Percentiles rank a stretch among this genome's conserved stretches.
Conservation (phyloP, 805 yeast species). For the Cyberlindnera subsufficiens region DNA sequence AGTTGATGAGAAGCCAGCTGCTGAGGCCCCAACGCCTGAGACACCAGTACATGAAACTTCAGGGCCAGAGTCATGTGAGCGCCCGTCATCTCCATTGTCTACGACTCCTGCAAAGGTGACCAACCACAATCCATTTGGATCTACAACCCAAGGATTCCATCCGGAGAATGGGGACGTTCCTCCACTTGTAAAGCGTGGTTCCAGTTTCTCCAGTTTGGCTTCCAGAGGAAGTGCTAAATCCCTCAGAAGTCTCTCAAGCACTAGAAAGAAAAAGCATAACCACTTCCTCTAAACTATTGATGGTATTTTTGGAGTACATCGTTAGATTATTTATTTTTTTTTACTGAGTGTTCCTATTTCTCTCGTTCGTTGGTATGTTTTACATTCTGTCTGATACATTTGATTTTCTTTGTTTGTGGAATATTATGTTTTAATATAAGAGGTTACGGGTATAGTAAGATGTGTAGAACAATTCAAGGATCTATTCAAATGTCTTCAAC, state of each 20-base stretch:
- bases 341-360: background rate
- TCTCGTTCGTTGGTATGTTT: no score
- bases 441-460: background rate
- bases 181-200: constrained; percentile 2
- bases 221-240: constrained; percentile 13
- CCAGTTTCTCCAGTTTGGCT: constrained; percentile 15
- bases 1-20: no score
- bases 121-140: constrained; percentile 1
- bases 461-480: background rate
- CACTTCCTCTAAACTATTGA: constrained; percentile 9
- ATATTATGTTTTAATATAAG: no score
- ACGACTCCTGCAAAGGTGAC: background rate
- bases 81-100: no score
- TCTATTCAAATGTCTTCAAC: constrained; percentile 41
- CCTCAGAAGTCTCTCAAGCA: constrained; percentile 2
- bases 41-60: no score
- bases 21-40: no score
- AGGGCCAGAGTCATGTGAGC: no score
- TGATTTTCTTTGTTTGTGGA: no score
- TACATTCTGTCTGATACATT: no score
- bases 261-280: constrained; percentile 18
- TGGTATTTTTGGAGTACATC: background rate
- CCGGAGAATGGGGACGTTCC: background rate
- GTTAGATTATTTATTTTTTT: background rate
- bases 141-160: background rate